A percentile compares a stretch with the other conserved stretches of the same genome.
Conservation (phyloP, 2,329 filamentous ascomycete genomes). For the Aspergillus pseudonomiae region DNA sequence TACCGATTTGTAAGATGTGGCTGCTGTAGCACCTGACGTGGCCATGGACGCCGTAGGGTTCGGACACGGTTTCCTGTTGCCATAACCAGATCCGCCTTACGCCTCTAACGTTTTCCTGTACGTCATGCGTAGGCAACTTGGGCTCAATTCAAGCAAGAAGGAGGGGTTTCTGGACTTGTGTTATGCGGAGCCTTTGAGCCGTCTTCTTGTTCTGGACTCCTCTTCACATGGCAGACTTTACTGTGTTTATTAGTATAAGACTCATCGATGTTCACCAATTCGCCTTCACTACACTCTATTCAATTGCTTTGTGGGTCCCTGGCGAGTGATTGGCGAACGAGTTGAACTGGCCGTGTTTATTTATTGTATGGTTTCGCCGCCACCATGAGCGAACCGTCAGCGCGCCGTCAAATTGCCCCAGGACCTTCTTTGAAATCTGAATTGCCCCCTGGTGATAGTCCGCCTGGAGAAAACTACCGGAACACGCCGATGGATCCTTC, state of each 20-base stretch:
- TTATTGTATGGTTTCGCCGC: conserved; percentile 6
- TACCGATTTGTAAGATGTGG: not conserved
- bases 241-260: conserved; percentile 4
- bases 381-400: conserved; percentile 24
- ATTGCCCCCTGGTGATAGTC: conserved; percentile 10
- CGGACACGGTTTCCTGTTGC: conserved; percentile 22
- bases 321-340: not conserved
- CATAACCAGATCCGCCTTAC: conserved; percentile 9
- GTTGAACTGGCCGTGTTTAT: conserved; percentile 9
- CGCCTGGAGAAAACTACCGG: conserved; percentile 14
- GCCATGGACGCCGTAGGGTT: conserved; percentile 4
- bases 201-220: not conserved
- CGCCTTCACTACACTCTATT: not conserved
- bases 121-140: conserved; percentile 24
- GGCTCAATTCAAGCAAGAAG: not conserved
- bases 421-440: conserved; percentile 23
- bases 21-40: conserved; percentile 4
- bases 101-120: conserved; percentile 17
- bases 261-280: not conserved
- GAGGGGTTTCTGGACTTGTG: not conserved
- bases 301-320: not conserved
- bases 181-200: not conserved
- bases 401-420: conserved; percentile 29
- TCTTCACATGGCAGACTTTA: conserved; percentile 4
- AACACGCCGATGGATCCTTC: conserved; percentile 16